Percentiles rank a stretch among this genome's conserved stretches.
Conservation (phyloP, 1,284 basidiomycete genomes). For the Fomitopsis betulina region DNA sequence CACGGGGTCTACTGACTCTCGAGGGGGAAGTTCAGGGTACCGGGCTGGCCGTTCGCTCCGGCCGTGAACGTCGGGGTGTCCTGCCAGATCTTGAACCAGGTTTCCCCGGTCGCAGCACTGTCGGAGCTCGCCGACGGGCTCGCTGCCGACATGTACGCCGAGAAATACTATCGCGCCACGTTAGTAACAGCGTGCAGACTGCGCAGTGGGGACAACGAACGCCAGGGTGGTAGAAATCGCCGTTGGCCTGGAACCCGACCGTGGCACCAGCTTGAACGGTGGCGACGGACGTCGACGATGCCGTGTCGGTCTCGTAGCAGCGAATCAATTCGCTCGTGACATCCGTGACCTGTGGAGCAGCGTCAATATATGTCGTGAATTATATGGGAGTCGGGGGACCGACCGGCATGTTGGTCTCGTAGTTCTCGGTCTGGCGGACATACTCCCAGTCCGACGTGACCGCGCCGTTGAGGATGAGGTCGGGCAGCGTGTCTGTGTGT, state of each 20-base stretch:
- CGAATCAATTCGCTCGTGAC: conserved; percentile 39
- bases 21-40: conserved; percentile 33
- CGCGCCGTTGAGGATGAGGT: conserved; percentile 18
- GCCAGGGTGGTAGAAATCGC: conserved; percentile 30
- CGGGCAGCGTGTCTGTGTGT: conserved; percentile 22
- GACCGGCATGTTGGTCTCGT: conserved; percentile 37
- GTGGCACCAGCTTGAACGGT: conserved; percentile 31
- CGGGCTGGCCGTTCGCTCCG: conserved; percentile 16
- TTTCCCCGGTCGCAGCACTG: conserved; percentile 35
- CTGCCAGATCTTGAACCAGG: conserved; percentile 49
- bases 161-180: conserved; percentile 25
- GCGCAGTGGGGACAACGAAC: conserved; percentile 17
- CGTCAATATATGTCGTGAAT: neutral
- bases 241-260: conserved; percentile 25
- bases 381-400: conserved; percentile 1
- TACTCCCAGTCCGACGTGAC: conserved; percentile 32
- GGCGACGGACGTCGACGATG: conserved; percentile 33
- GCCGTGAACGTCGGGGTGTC: conserved; percentile 30
- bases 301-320: conserved; percentile 38
- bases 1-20: conserved; percentile 29
- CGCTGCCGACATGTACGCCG: conserved; percentile 41
- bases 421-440: conserved; percentile 40
- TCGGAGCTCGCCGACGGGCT: conserved; percentile 36
- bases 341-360: conserved; percentile 32
- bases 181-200: neutral